Percentiles rank a stretch among this genome's conserved stretches.
These are phyloP conservation scores for Pichia ethanolica DNA, from an alignment of 805 yeast species.

Conservation along the genomic window DNA sequence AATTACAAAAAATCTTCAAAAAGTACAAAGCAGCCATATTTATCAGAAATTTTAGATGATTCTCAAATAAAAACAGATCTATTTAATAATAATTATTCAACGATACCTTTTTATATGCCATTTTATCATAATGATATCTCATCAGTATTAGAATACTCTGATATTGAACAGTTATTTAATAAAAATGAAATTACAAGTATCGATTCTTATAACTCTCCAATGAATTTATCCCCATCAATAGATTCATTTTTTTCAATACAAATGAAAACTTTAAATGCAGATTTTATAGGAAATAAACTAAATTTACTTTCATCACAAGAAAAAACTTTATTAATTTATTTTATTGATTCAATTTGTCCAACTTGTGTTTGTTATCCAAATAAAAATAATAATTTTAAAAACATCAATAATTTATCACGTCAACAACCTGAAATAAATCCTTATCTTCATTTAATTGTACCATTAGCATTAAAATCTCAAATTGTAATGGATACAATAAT, in stretches of 20 bases:
- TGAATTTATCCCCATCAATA: not conserved
- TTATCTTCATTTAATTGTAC: conserved; percentile 31
- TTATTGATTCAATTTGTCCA: conserved; percentile 31
- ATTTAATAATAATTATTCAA: too few species aligned
- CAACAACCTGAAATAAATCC: conserved; percentile 28
- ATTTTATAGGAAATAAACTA: not conserved
- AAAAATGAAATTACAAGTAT: too few species aligned
- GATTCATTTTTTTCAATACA: not conserved
- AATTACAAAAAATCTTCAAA: not conserved
- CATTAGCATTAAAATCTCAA: conserved; percentile 28
- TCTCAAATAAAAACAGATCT: too few species aligned
- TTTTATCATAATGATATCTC: too few species aligned
- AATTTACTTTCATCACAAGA: conserved; percentile 13
- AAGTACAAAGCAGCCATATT: not conserved
- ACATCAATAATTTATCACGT: too few species aligned
- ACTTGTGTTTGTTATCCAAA: conserved; percentile 33
- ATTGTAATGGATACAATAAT: conserved; percentile 30
- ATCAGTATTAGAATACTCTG: too few species aligned
- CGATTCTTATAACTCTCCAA: not conserved
- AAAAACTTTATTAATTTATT: conserved; percentile 25
- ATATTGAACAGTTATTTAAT: too few species aligned
- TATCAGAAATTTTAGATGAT: not conserved
- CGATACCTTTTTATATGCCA: too few species aligned
- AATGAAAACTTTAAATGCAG: not conserved
- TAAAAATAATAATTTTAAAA: not conserved